A percentile compares a stretch with the other conserved stretches of the same genome.
phyloP scores from a whole-genome alignment of 257 asterid species.

The Fraxinus excelsior region DNA sequence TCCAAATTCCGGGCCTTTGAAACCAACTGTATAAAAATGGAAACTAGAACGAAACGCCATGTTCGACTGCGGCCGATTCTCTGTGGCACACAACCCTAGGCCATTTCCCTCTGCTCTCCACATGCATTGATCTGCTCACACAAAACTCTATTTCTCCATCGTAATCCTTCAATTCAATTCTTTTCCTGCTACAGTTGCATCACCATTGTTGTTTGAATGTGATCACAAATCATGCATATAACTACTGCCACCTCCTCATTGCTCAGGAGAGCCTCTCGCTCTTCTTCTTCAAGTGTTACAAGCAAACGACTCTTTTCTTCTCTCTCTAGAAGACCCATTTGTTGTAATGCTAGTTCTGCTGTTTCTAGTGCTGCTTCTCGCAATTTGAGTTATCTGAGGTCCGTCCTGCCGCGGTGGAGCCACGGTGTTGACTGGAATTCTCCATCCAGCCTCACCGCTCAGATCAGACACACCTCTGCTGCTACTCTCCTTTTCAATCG shows the following conservation, averaged over 20 bases:
- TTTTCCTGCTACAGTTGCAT: neutral
- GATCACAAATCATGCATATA: slow-evolving; percentile 44
- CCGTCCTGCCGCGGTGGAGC: slow-evolving; percentile 72
- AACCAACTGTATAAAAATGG: neutral
- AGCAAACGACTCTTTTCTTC: slow-evolving; percentile 43
- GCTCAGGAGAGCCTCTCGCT: slow-evolving; percentile 56
- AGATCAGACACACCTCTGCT: slow-evolving; percentile 66
- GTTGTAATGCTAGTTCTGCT: slow-evolving; percentile 3
- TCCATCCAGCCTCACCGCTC: slow-evolving; percentile 61
- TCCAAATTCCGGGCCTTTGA: neutral
- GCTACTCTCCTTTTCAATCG: slow-evolving; percentile 50
- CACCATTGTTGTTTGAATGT: neutral
- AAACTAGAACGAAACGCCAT: neutral
- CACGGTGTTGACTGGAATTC: slow-evolving; percentile 93
- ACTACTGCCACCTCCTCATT: slow-evolving; percentile 44
- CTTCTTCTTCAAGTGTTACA: slow-evolving; percentile 29
- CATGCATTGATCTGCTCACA: neutral
- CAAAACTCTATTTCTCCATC: neutral
- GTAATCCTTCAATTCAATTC: neutral
- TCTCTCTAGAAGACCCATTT: slow-evolving; percentile 31
- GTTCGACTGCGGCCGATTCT: neutral
- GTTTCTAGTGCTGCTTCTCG: slow-evolving; percentile 34
- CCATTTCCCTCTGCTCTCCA: neutral
- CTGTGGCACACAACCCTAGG: neutral
- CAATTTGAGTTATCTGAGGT: slow-evolving; percentile 48